phyloP scores from a whole-genome alignment of 345 rosid species.

The Lumnitzera racemosa region DNA sequence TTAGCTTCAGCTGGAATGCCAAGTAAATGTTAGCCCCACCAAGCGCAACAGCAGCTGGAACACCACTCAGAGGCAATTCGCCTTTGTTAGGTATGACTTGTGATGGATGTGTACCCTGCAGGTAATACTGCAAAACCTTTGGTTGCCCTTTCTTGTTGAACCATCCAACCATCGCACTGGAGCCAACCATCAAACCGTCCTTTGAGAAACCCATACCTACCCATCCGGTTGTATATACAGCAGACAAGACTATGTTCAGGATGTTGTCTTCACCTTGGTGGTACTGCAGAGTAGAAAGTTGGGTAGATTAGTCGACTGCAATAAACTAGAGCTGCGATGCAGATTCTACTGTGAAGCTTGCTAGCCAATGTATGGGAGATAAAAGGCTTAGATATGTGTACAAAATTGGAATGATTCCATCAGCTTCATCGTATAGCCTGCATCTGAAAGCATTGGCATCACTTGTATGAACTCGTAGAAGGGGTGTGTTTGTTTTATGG shows the following conservation, averaged over 20 bases:
- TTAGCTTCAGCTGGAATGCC: slow-evolving; percentile 71
- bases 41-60: slow-evolving; percentile 65
- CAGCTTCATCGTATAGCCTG: too few species aligned
- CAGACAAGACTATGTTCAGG: slow-evolving; percentile 64
- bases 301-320: too few species aligned
- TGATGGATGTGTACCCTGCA: slow-evolving; percentile 50
- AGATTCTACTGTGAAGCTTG: too few species aligned
- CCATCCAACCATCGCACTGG: slow-evolving; percentile 92
- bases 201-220: slow-evolving; percentile 82
- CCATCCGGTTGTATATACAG: slow-evolving; percentile 86
- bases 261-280: slow-evolving; percentile 53
- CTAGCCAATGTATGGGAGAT: too few species aligned
- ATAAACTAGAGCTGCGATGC: too few species aligned
- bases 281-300: slow-evolving; percentile 33
- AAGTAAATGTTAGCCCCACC: slow-evolving; percentile 69
- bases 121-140: slow-evolving; percentile 63
- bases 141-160: slow-evolving; percentile 64
- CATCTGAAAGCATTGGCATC: too few species aligned
- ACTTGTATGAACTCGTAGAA: too few species aligned
- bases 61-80: slow-evolving; percentile 54
- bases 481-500: too few species aligned
- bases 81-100: slow-evolving; percentile 70
- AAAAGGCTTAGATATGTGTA: too few species aligned
- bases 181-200: slow-evolving; percentile 88
- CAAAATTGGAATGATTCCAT: too few species aligned